Percentiles rank a stretch among this genome's conserved stretches.
Conservation (phyloP, 345 rosid species). For the Microthlaspi erraticum region DNA sequence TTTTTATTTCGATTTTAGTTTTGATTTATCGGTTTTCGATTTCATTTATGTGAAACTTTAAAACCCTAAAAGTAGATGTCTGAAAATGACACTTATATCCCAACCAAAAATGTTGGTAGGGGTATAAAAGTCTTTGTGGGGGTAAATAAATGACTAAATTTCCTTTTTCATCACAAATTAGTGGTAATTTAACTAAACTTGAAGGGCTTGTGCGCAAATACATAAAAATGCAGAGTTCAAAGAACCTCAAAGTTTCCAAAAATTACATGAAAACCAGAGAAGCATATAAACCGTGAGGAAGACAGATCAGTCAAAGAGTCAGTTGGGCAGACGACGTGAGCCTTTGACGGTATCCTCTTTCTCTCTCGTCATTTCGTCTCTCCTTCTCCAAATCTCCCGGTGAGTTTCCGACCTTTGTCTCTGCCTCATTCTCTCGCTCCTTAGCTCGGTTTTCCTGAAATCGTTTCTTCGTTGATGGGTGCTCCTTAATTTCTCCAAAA, state of each 20-base stretch:
- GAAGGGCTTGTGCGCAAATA: conserved; percentile 16
- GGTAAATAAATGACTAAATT: not conserved
- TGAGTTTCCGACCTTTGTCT: conserved; percentile 19
- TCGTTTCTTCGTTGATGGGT: conserved; percentile 3
- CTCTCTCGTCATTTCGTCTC: not conserved
- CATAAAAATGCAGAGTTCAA: not conserved
- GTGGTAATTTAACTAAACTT: not conserved
- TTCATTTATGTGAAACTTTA: too few species aligned
- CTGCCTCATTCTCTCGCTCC: conserved; percentile 9
- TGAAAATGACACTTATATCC: not conserved
- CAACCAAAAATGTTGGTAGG: not conserved
- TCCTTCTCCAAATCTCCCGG: conserved; percentile 24
- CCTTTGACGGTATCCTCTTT: conserved; percentile 20
- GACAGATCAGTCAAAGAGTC: conserved; percentile 42
- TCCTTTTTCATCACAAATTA: not conserved
- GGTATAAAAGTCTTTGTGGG: not conserved
- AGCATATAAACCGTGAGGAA: conserved; percentile 32
- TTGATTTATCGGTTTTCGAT: not conserved
- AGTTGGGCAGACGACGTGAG: conserved; percentile 30
- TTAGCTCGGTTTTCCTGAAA: not conserved
- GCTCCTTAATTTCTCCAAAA: conserved; percentile 3
- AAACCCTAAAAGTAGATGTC: not conserved
- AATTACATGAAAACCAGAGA: conserved; percentile 38
- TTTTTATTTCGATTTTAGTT: not conserved
- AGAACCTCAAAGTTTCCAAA: conserved; percentile 9